These are phyloP conservation scores for Metrosideros polymorpha DNA, from an alignment of 441 rosid genomes.

Conservation along the genomic window DNA sequence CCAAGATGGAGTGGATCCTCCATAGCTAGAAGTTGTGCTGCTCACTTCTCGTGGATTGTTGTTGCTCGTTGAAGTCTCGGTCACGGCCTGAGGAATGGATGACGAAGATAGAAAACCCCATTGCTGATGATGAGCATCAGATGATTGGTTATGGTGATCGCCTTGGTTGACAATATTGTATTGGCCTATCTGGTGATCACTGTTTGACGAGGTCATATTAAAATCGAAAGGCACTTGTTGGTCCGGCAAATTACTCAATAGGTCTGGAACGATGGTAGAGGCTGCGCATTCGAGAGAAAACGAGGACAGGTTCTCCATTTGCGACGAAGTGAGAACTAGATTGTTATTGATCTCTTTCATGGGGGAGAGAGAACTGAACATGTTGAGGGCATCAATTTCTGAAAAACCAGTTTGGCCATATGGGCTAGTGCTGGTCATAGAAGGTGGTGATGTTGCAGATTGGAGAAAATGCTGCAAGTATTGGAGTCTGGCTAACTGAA, in stretches of 20 bases:
- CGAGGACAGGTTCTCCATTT: not conserved
- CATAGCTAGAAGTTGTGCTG: not conserved
- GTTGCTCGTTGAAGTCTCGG: not conserved
- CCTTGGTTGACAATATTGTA: not conserved
- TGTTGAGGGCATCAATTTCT: not conserved
- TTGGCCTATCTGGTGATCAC: not conserved
- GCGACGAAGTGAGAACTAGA: not conserved
- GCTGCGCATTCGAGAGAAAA: not conserved
- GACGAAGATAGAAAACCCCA: not conserved
- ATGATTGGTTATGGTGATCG: not conserved
- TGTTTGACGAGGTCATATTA: not conserved
- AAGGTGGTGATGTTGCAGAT: not conserved
- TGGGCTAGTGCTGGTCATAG: not conserved
- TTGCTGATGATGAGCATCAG: not conserved
- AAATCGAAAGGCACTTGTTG: not conserved
- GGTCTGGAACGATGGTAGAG: not conserved
- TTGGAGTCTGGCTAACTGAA: not conserved
- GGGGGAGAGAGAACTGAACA: not conserved
- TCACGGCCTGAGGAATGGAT: not conserved
- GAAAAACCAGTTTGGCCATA: not conserved
- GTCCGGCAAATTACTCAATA: not conserved
- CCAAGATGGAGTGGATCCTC: not conserved
- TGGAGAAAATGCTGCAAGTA: slow-evolving; percentile 3
- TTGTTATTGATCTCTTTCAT: not conserved
- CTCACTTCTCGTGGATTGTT: not conserved